Conservation (phyloP, 441 rosid genomes). For the Adansonia gregorii region DNA sequence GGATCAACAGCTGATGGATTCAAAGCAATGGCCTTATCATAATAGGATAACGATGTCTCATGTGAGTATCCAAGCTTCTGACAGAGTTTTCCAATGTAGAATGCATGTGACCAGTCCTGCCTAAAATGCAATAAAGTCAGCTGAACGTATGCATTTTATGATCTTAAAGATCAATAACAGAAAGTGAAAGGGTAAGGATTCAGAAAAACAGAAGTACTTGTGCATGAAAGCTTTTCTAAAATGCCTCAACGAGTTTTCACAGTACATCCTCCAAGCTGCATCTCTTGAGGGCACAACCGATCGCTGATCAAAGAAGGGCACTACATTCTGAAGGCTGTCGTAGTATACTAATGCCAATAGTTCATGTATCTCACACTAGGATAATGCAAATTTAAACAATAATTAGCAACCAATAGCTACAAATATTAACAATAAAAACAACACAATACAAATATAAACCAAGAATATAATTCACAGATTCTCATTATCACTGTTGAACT, state of each 20-base stretch:
- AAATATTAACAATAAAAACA: conserved; percentile 19
- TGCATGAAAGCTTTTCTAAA: conserved; percentile 87
- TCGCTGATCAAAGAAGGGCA: conserved; percentile 92
- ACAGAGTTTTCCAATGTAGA: conserved; percentile 96
- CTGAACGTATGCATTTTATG: conserved; percentile 28
- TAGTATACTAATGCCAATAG: conserved; percentile 95
- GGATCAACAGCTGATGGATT: conserved; percentile 94
- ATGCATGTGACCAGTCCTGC: conserved; percentile 98
- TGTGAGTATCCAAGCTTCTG: conserved; percentile 86
- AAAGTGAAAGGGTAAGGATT: conserved; percentile 25
- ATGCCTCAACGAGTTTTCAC: conserved; percentile 90
- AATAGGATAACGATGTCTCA: conserved; percentile 72
- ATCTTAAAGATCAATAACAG: conserved; percentile 29
- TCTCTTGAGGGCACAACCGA: conserved; percentile 80
- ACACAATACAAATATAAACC: not conserved
- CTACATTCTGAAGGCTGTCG: conserved; percentile 99
- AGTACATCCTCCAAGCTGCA: conserved; percentile 73
- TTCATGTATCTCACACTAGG: conserved; percentile 94
- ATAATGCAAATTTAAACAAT: conserved; percentile 37
- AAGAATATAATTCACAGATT: conserved; percentile 3
- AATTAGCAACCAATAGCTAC: conserved; percentile 30
- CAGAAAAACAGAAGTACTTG: conserved; percentile 52
- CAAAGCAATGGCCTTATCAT: conserved; percentile 77
- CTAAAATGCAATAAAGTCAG: conserved; percentile 46
- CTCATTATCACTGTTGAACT: conserved; percentile 7